A percentile compares a stretch with the other conserved stretches of the same genome.
These are phyloP conservation scores for Ophiocordyceps camponoti-saundersi DNA, from an alignment of 2,329 filamentous ascomycete species.

Conservation along the genomic window DNA sequence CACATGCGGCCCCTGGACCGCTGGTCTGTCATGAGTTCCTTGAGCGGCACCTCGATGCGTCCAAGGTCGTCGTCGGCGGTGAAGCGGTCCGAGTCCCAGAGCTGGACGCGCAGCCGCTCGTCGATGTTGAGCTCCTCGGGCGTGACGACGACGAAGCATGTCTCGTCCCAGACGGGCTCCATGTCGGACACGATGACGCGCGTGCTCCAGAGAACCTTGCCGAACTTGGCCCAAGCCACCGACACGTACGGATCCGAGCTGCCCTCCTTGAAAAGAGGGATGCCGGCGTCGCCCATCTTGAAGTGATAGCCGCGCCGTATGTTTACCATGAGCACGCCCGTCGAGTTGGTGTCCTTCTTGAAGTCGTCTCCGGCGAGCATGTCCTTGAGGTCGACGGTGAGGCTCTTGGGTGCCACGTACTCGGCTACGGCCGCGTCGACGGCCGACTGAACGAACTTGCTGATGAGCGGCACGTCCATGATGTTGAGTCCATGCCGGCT, in stretches of 20 bases:
- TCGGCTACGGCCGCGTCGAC: constrained; percentile 59
- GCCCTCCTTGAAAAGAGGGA: constrained; percentile 40
- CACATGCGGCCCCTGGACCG: constrained; percentile 44
- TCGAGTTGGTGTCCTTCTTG: constrained; percentile 53
- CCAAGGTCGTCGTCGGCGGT: constrained; percentile 62
- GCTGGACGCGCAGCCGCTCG: constrained; percentile 49
- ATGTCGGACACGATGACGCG: constrained; percentile 48
- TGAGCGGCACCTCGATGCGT: constrained; percentile 52
- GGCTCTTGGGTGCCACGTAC: constrained; percentile 60
- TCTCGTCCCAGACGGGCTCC: constrained; percentile 56
- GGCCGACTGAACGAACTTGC: constrained; percentile 56
- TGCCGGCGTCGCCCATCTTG: constrained; percentile 49
- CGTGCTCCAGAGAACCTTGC: constrained; percentile 43
- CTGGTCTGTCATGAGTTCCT: constrained; percentile 41
- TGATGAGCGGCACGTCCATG: constrained; percentile 60
- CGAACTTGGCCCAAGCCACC: constrained; percentile 64
- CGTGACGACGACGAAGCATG: constrained; percentile 50
- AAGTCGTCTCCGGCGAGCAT: constrained; percentile 66
- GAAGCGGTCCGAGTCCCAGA: constrained; percentile 61
- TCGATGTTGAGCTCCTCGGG: constrained; percentile 56
- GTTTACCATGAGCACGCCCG: constrained; percentile 47
- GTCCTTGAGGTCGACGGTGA: constrained; percentile 58
- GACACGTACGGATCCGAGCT: constrained; percentile 56
- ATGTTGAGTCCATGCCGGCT: constrained; percentile 53
- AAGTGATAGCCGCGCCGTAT: constrained; percentile 54